These are phyloP conservation scores for Agaricus subrufescens DNA, from an alignment of 768 basidiomycete species.

Conservation along the genomic window DNA sequence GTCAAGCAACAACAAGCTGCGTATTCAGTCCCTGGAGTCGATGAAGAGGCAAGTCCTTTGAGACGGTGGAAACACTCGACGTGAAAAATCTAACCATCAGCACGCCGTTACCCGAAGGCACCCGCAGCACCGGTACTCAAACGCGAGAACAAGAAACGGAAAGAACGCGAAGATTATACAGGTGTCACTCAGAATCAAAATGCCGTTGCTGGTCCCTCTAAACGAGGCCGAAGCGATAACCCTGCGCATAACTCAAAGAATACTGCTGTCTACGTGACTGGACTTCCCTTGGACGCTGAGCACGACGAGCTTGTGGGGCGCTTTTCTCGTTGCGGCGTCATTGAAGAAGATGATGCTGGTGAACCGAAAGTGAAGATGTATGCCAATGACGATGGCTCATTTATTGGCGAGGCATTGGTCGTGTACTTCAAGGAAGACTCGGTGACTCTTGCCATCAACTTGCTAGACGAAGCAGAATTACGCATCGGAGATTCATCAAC, in stretches of 20 bases:
- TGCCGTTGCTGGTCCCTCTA: slow-evolving; percentile 47
- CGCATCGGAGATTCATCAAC: slow-evolving; percentile 73
- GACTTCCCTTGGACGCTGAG: slow-evolving; percentile 74
- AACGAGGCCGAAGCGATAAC: slow-evolving; percentile 61
- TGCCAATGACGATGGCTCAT: slow-evolving; percentile 77
- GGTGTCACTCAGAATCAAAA: slow-evolving; percentile 37
- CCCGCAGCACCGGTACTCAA: slow-evolving; percentile 85
- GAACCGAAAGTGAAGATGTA: slow-evolving; percentile 96
- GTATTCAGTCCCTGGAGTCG: slow-evolving; percentile 88
- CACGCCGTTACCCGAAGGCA: slow-evolving; percentile 41
- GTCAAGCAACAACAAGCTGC: slow-evolving; percentile 91
- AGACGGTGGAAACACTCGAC: slow-evolving; percentile 5
- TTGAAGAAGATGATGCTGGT: slow-evolving; percentile 90
- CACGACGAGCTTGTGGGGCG: slow-evolving; percentile 71
- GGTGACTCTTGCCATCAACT: slow-evolving; percentile 76
- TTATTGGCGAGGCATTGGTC: slow-evolving; percentile 92
- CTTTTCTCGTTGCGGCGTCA: slow-evolving; percentile 89
- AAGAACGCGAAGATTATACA: slow-evolving; percentile 68
- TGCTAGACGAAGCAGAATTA: slow-evolving; percentile 91
- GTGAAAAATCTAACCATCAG: slow-evolving; percentile 11
- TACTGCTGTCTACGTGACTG: slow-evolving; percentile 87
- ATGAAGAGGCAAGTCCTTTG: slow-evolving; percentile 71
- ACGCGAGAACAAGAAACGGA: slow-evolving; percentile 78
- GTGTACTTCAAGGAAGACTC: slow-evolving; percentile 98
- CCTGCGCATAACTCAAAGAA: slow-evolving; percentile 71